Evolutionary conservation across 805 yeast species (phyloP).

Genomic region (Isabelozyma heimii): DNA sequence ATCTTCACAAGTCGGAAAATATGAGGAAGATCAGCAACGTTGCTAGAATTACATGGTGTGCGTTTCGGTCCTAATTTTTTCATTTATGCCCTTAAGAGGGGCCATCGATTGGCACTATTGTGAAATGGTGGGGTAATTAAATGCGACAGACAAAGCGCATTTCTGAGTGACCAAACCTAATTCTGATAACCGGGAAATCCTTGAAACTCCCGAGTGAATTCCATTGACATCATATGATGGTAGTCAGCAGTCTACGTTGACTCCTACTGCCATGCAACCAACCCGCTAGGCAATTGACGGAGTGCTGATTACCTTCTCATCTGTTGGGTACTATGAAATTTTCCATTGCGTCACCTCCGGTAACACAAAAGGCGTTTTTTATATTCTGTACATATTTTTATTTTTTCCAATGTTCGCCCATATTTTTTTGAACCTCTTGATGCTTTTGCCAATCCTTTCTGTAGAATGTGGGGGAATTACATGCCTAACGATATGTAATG

Average conservation of each 20-base stretch:
- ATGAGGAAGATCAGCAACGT: neutral
- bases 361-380: neutral
- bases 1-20: neutral
- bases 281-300: no score
- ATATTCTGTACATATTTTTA: neutral
- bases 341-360: neutral
- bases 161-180: neutral
- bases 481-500: neutral
- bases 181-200: neutral
- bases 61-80: neutral
- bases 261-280: no score
- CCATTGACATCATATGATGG: neutral
- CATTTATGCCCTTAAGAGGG: neutral
- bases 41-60: neutral
- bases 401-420: neutral
- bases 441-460: neutral
- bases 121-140: neutral
- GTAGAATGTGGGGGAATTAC: neutral
- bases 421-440: no score
- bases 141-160: neutral
- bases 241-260: neutral
- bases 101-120: neutral
- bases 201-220: no score
- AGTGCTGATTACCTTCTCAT: no score
- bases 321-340: neutral